phyloP scores from a whole-genome alignment of 2,329 filamentous ascomycete genomes.

The Didymella segeticola region DNA sequence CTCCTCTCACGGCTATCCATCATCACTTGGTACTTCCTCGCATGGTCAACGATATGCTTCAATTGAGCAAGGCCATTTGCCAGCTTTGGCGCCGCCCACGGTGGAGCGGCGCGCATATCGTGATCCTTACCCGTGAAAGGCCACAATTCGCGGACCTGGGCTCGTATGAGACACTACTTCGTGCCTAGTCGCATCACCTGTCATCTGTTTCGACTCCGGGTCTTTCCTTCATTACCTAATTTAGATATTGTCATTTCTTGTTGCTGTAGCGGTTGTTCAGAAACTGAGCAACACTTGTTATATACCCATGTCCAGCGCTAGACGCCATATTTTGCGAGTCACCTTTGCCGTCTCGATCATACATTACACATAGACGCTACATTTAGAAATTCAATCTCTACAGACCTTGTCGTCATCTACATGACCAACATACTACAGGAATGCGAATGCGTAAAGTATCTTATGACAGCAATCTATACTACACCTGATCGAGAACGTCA shows the following conservation, averaged over 20 bases:
- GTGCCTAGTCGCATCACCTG: not conserved
- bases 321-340: not conserved
- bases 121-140: conserved; percentile 23
- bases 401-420: not conserved
- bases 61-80: conserved; percentile 20
- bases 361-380: not conserved
- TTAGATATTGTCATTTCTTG: not conserved
- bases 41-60: conserved; percentile 9
- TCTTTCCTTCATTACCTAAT: not conserved
- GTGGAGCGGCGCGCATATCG: conserved; percentile 23
- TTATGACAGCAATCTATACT: too few relatives aligned
- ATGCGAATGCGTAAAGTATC: not conserved
- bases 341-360: not conserved
- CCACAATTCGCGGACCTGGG: not conserved
- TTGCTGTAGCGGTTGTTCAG: not conserved
- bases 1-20: conserved; percentile 26
- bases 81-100: conserved; percentile 1
- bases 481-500: not conserved
- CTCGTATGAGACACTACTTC: not conserved
- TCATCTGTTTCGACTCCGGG: not conserved
- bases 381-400: conserved; percentile 6
- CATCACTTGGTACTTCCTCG: not conserved
- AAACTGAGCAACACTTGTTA: conserved; percentile 5
- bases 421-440: not conserved
- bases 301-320: conserved; percentile 15